Evolutionary conservation across 83 land plant genomes (phyloP), one percentile per base, ranked within the genome.

Genomic region (Picea abies): DNA sequence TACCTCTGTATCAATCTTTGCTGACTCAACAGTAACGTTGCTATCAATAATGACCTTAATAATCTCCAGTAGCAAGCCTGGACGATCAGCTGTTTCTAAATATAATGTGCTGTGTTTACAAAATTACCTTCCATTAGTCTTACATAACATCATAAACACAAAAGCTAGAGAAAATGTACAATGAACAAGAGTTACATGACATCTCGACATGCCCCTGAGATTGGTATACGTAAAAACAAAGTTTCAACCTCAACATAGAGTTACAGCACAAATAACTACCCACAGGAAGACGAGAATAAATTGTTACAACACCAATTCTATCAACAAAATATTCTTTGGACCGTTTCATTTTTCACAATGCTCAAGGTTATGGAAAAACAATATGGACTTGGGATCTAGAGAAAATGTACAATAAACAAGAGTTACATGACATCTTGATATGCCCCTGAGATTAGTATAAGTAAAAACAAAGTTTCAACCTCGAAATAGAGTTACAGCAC

Each of bases 1-100:
- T 82, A 97, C 99, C 84, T 94, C 95, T 3, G 99, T 98, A 84
- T 98, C 98, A 79, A 98, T 93, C 84, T 98, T 99, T 65, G 96
- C 99, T 17, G 99, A 98, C 85, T 94, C 95, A 25, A 98, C 96
- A 79, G 81, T 87, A 35, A 98, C 78, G 66, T 89, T 93, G 49
- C 90, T 90, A 81, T 96, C 99, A 14, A 91, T 22, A 37, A 98
- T 90, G 25, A 89, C 94, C 83, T 92, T 90, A 58, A 98, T 86
- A 35, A 98, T 89, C 68, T 98, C 99, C 82, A 97, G 71, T 65
- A 96, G 82, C 76, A 98, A 85, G 66, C 99, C 99, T 29, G 99
- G 96, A n/a, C 97, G 85, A 85, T 98, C 99, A 64, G 94, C 97
- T 66, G 99, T 93, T 85, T 98, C 99, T 41, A 98, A 86, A 58